These are phyloP conservation scores for Claviceps fusiformis DNA, from an alignment of 2,329 filamentous ascomycete genomes.

Conservation along the genomic window DNA sequence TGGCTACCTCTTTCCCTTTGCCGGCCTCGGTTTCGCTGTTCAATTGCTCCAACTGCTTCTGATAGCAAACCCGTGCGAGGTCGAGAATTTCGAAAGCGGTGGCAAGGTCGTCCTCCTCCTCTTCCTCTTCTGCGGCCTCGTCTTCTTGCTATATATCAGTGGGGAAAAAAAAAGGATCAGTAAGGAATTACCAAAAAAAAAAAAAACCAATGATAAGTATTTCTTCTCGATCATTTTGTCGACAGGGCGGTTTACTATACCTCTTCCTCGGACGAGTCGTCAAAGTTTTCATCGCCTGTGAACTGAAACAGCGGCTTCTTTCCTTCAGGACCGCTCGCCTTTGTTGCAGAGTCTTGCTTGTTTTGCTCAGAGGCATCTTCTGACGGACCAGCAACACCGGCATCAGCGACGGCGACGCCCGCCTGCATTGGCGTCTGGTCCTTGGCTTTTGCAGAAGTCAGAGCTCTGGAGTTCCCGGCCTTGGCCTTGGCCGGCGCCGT, in stretches of 20 bases:
- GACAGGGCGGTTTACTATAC: constrained; percentile 22
- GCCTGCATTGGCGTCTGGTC: constrained; percentile 32
- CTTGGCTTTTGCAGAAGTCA: constrained; percentile 26
- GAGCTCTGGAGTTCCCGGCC: constrained; percentile 21
- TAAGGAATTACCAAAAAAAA: background rate
- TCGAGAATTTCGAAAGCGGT: constrained; percentile 78
- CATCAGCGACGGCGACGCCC: constrained; percentile 27
- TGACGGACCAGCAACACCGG: constrained; percentile 25
- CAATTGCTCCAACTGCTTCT: constrained; percentile 35
- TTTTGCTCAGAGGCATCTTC: constrained; percentile 24
- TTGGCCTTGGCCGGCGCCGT: constrained; percentile 20
- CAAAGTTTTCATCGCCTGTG: constrained; percentile 86
- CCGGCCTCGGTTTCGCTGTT: constrained; percentile 19
- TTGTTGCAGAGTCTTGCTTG: constrained; percentile 23
- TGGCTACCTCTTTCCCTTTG: constrained; percentile 29
- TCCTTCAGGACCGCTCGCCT: constrained; percentile 15
- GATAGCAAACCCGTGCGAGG: constrained; percentile 54
- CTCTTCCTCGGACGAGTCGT: constrained; percentile 65
- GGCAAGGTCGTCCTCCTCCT: constrained; percentile 57
- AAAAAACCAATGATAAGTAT: too few species aligned
- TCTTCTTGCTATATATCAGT: constrained; percentile 19
- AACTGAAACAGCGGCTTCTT: constrained; percentile 85
- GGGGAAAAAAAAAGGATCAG: background rate
- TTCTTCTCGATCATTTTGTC: background rate
- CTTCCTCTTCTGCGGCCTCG: constrained; percentile 20